These are phyloP conservation scores for Scopulariopsis brevicaulis DNA, from an alignment of 2,329 filamentous ascomycete genomes.

Conservation along the genomic window DNA sequence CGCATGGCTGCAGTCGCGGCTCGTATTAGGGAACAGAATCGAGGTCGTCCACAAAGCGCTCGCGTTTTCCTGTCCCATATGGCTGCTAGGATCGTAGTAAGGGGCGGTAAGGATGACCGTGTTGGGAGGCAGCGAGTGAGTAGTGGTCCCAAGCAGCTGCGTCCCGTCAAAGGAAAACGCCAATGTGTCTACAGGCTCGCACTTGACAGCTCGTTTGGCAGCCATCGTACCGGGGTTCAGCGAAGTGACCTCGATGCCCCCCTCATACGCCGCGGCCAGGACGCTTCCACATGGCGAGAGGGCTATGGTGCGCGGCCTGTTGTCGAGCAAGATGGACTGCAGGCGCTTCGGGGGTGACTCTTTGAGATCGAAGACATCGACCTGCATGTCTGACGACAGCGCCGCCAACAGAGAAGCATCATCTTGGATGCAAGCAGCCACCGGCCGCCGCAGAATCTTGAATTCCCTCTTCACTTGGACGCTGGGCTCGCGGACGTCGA, in stretches of 20 bases:
- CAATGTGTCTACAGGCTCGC: slow-evolving; percentile 61
- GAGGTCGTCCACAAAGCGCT: slow-evolving; percentile 77
- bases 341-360: slow-evolving; percentile 54
- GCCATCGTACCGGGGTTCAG: slow-evolving; percentile 53
- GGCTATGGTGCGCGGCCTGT: slow-evolving; percentile 66
- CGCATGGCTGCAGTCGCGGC: slow-evolving; percentile 66
- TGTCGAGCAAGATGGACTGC: slow-evolving; percentile 67
- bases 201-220: slow-evolving; percentile 67
- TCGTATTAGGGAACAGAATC: slow-evolving; percentile 74
- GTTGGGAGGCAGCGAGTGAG: slow-evolving; percentile 50
- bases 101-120: slow-evolving; percentile 71
- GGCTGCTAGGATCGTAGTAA: slow-evolving; percentile 63
- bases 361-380: slow-evolving; percentile 71
- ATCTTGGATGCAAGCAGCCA: slow-evolving; percentile 68
- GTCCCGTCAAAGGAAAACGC: slow-evolving; percentile 69
- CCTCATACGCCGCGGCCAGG: slow-evolving; percentile 73
- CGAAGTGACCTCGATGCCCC: slow-evolving; percentile 80
- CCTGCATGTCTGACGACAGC: slow-evolving; percentile 69
- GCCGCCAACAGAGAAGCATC: slow-evolving; percentile 68
- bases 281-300: slow-evolving; percentile 74
- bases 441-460: slow-evolving; percentile 65
- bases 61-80: slow-evolving; percentile 54
- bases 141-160: slow-evolving; percentile 66
- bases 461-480: slow-evolving; percentile 63
- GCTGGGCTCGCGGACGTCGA: slow-evolving; percentile 52